Evolutionary conservation across 192 early-diverging fungal genomes (phyloP).

Genomic region (Physocladia obscura): DNA sequence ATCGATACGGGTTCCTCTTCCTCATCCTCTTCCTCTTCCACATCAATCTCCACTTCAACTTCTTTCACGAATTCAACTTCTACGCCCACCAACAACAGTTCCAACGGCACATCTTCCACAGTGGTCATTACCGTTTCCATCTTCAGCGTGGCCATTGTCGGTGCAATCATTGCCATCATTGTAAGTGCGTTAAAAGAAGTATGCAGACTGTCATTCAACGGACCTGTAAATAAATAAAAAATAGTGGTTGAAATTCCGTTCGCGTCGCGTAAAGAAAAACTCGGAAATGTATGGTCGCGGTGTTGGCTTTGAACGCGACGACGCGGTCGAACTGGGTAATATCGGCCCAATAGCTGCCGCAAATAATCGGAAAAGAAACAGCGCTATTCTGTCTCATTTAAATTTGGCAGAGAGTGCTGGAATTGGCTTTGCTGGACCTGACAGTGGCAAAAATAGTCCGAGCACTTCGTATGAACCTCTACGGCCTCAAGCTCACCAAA

Average conservation of each 20-base stretch:
- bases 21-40: background rate
- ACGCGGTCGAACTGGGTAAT: background rate
- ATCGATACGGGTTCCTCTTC: background rate
- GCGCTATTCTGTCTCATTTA: too few species aligned
- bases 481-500: too few species aligned
- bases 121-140: background rate
- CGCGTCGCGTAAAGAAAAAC: background rate
- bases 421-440: too few species aligned
- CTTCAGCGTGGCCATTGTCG: background rate
- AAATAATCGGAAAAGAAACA: too few species aligned
- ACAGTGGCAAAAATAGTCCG: too few species aligned
- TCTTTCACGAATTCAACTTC: background rate
- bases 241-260: background rate
- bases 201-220: background rate
- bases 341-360: background rate
- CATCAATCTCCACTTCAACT: background rate
- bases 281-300: background rate
- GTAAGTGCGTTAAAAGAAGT: background rate
- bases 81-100: background rate
- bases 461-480: too few species aligned
- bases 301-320: slow-evolving; percentile 18
- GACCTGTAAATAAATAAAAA: background rate
- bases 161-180: background rate
- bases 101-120: background rate
- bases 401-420: too few species aligned